Percentiles rank a stretch among this genome's conserved stretches.
phyloP scores from a whole-genome alignment of 1,284 basidiomycete species.

The Apiotrichum laibachii region DNA sequence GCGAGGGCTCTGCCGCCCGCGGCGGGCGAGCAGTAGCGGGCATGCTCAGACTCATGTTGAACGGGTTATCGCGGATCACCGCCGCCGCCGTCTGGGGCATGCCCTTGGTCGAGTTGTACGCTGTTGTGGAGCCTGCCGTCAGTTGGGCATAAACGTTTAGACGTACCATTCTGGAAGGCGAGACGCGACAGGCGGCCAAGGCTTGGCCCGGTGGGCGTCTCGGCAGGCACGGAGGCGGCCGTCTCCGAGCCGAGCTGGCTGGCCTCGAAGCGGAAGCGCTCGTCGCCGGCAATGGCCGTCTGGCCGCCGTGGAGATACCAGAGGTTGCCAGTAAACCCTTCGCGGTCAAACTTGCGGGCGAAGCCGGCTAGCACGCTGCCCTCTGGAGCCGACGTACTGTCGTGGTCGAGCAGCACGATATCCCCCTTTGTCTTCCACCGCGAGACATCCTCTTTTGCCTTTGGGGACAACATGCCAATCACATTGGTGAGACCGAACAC shows the following conservation, averaged over 20 bases:
- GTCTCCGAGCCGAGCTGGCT: neutral
- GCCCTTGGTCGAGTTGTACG: neutral
- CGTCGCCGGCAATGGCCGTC: conserved; percentile 49
- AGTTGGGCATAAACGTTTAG: neutral
- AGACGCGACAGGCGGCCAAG: conserved; percentile 30
- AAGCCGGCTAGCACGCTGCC: conserved; percentile 72
- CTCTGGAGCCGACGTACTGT: conserved; percentile 61
- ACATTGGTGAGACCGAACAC: conserved; percentile 73
- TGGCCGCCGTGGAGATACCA: conserved; percentile 79
- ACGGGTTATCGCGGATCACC: conserved; percentile 4
- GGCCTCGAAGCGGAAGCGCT: neutral
- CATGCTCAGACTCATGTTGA: too few relatives aligned
- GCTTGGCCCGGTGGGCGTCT: neutral
- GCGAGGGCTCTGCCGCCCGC: conserved; percentile 2
- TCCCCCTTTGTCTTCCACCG: conserved; percentile 60
- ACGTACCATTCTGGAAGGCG: conserved; percentile 42
- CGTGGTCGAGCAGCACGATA: conserved; percentile 80
- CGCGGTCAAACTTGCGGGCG: conserved; percentile 76
- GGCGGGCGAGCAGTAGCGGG: too few relatives aligned
- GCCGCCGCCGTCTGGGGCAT: conserved; percentile 3
- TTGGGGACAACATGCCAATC: conserved; percentile 66
- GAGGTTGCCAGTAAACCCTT: conserved; percentile 65
- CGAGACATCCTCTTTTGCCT: conserved; percentile 56
- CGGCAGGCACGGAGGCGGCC: too few relatives aligned
- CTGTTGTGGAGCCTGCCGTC: conserved; percentile 1